A percentile compares a stretch with the other conserved stretches of the same genome.
Conservation (phyloP, 306 rosid species). For the Rubus parviflorus region DNA sequence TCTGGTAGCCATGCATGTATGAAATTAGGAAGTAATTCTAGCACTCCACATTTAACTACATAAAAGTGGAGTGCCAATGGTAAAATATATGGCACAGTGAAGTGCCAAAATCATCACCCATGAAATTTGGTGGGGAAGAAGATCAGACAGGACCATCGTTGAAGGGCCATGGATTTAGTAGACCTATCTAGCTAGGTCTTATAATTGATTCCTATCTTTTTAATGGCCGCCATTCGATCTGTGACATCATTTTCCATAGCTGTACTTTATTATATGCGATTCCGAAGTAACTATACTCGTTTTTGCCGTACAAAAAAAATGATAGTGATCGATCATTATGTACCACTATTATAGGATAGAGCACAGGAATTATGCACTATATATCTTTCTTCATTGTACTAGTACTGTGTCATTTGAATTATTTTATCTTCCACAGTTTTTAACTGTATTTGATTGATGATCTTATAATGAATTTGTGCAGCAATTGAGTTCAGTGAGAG, state of each 20-base stretch:
- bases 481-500: conserved; percentile 95
- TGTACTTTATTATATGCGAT: neutral
- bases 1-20: neutral
- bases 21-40: too few relatives aligned
- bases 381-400: neutral
- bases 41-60: too few relatives aligned
- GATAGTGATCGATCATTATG: neutral
- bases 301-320: neutral
- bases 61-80: too few relatives aligned
- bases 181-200: neutral
- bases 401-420: neutral
- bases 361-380: neutral
- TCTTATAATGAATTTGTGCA: conserved; percentile 29
- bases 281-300: neutral
- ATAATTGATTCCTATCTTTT: neutral
- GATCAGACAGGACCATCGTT: neutral
- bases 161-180: neutral
- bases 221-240: neutral
- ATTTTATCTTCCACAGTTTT: neutral
- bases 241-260: neutral
- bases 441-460: neutral
- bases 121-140: neutral
- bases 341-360: neutral
- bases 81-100: too few relatives aligned
- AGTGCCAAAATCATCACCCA: too few relatives aligned